These are phyloP conservation scores for Mikania micrantha DNA, from an alignment of 129 eudicot genomes.

Conservation along the genomic window DNA sequence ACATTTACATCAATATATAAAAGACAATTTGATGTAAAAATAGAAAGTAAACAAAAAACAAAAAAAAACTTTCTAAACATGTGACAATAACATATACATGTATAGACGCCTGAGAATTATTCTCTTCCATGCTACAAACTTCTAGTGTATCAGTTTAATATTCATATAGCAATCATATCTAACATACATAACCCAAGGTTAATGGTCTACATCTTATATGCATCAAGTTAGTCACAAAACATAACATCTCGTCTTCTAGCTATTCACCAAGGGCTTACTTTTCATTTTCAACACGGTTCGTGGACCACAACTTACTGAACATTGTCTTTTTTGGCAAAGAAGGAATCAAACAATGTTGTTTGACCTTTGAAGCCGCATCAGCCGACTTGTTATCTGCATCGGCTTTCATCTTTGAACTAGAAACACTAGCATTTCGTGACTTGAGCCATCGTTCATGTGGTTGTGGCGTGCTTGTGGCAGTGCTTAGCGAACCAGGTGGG, in stretches of 20 bases:
- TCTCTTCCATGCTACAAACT: background rate
- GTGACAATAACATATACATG: background rate
- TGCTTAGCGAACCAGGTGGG: slow-evolving; percentile 26
- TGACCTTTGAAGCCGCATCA: slow-evolving; percentile 31
- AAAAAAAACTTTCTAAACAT: background rate
- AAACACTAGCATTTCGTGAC: slow-evolving; percentile 43
- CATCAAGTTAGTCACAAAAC: background rate
- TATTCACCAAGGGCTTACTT: background rate
- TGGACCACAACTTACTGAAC: slow-evolving; percentile 65
- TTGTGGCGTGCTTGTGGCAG: slow-evolving; percentile 24
- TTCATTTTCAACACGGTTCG: slow-evolving; percentile 27
- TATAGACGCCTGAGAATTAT: background rate
- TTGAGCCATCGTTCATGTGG: slow-evolving; percentile 53
- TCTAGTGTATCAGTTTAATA: background rate
- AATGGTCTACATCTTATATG: background rate
- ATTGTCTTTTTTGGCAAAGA: slow-evolving; percentile 37
- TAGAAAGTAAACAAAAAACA: background rate
- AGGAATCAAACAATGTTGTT: slow-evolving; percentile 35
- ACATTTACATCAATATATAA: too few relatives aligned
- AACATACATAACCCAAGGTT: background rate
- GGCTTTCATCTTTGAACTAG: slow-evolving; percentile 45
- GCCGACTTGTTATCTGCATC: slow-evolving; percentile 31
- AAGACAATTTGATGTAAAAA: background rate
- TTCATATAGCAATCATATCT: background rate
- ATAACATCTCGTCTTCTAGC: background rate